Evolutionary conservation across 139 green algal genomes (phyloP).

Genomic region (Trebouxia sp.): DNA sequence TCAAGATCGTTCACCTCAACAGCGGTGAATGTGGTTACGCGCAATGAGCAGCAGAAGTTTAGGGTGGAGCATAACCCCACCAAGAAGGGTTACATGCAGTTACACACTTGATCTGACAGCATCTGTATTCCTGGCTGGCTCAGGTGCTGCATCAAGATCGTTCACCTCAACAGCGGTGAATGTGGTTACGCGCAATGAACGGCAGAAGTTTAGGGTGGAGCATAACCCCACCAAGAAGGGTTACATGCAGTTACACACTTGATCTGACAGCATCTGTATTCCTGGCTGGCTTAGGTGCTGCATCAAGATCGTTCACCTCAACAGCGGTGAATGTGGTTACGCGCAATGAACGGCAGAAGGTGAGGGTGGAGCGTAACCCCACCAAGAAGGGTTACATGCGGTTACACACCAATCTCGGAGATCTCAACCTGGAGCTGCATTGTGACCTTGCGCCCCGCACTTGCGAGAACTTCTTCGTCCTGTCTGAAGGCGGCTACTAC

Average conservation of each 20-base stretch:
- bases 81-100: conserved; percentile 84
- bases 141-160: conserved; percentile 57
- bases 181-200: conserved; percentile 58
- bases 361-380: conserved; percentile 72
- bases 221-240: conserved; percentile 83
- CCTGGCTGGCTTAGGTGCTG: too few species aligned
- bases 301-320: conserved; percentile 81
- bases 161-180: conserved; percentile 84
- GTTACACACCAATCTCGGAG: conserved; percentile 76
- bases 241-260: conserved; percentile 80
- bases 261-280: too few species aligned
- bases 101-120: too few species aligned
- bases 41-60: conserved; percentile 49
- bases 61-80: conserved; percentile 72
- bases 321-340: conserved; percentile 67
- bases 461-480: conserved; percentile 96
- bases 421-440: conserved; percentile 94
- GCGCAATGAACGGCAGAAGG: conserved; percentile 51
- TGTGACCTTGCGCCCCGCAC: conserved; percentile 84
- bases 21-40: conserved; percentile 52
- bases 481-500: conserved; percentile 92
- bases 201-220: conserved; percentile 56
- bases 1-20: conserved; percentile 86
- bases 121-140: too few species aligned
- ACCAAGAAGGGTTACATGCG: conserved; percentile 89